Conservation (phyloP, 176 grass and related monocot species). For the Secale cereale region DNA sequence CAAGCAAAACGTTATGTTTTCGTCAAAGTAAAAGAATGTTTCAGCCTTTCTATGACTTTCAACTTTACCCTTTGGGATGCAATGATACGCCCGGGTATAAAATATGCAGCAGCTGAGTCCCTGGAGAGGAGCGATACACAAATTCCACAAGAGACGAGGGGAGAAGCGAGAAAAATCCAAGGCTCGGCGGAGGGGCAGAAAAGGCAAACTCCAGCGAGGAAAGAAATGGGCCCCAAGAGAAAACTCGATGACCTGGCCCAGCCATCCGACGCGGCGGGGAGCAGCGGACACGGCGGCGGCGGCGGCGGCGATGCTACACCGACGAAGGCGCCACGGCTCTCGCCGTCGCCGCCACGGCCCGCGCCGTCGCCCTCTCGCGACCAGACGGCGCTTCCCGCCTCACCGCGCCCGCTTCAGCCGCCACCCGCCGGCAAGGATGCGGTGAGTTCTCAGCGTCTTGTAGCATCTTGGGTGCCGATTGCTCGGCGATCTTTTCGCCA, state of each 20-base stretch:
- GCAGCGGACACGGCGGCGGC: neutral
- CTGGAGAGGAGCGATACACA: neutral
- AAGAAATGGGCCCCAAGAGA: neutral
- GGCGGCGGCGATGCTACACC: neutral
- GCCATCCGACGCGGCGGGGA: neutral
- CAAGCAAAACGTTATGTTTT: too few relatives aligned
- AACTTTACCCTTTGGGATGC: too few relatives aligned
- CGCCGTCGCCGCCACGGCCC: neutral
- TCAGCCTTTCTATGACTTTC: too few relatives aligned
- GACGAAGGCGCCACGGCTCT: neutral
- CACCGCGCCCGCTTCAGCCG: neutral
- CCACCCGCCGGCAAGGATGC: neutral
- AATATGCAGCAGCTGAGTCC: neutral
- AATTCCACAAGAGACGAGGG: neutral
- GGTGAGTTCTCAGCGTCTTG: neutral
- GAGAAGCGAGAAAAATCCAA: neutral
- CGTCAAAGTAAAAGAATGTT: too few relatives aligned
- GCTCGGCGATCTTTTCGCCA: neutral
- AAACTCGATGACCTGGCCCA: neutral
- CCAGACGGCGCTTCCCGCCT: neutral
- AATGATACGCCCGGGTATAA: neutral
- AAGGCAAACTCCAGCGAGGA: neutral
- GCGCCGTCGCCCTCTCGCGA: neutral
- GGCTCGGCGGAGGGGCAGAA: neutral
- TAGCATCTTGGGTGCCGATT: neutral